Conservation (phyloP, 2,329 filamentous ascomycete species). For the Aspergillus piperis region DNA sequence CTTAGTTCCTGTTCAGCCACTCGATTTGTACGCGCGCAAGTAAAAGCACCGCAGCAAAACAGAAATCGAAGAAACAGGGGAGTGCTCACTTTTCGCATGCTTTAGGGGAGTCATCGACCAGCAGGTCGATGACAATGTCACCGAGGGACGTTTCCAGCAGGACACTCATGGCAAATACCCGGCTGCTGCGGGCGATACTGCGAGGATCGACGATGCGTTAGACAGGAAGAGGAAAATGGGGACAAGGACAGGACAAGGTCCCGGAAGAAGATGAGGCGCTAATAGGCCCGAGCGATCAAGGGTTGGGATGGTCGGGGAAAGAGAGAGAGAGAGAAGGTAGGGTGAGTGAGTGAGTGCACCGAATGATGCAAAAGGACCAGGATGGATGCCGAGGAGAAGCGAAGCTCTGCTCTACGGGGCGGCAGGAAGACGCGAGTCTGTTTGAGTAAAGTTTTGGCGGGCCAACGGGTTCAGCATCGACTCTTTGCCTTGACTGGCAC, state of each 20-base stretch:
- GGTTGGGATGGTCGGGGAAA: neutral
- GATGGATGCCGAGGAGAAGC: neutral
- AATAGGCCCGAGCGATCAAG: neutral
- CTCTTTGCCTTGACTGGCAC: no score
- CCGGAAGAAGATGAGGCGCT: neutral
- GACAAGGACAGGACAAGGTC: conserved; percentile 1
- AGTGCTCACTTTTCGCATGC: conserved; percentile 89
- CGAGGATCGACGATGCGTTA: conserved; percentile 20
- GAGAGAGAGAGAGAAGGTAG: no score
- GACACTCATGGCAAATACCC: conserved; percentile 70
- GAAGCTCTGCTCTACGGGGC: neutral
- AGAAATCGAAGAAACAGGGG: conserved; percentile 1
- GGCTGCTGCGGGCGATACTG: conserved; percentile 14
- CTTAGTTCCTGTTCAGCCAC: conserved; percentile 62
- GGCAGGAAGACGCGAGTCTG: neutral
- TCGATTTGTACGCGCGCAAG: conserved; percentile 29
- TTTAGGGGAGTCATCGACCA: conserved; percentile 85
- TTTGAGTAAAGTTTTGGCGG: neutral
- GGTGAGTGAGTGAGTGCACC: neutral
- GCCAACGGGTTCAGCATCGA: neutral
- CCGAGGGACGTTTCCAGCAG: conserved; percentile 89
- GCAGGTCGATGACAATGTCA: conserved; percentile 91
- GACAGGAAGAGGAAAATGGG: conserved; percentile 10
- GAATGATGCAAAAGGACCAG: conserved; percentile 3
- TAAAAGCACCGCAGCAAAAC: neutral